These are phyloP conservation scores for Penicillium hesseltinei DNA, from an alignment of 2,329 filamentous ascomycete species.

Conservation along the genomic window DNA sequence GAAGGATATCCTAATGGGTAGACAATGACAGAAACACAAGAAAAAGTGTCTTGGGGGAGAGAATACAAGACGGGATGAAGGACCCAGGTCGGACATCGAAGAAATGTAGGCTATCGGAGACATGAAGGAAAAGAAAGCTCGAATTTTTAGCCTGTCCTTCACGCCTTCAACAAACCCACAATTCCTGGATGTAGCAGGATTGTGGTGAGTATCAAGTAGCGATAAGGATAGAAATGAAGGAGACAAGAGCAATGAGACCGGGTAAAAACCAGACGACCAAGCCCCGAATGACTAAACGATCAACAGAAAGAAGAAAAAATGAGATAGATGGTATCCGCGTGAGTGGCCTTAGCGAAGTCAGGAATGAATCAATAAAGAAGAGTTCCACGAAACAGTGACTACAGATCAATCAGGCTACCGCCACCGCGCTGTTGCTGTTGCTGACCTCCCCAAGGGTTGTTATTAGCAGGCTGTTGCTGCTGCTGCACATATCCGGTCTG, in stretches of 20 bases:
- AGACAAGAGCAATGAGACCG: not conserved
- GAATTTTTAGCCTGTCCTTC: not conserved
- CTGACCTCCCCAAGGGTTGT: slow-evolving; percentile 57
- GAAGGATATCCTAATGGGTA: slow-evolving; percentile 29
- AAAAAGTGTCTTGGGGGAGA: slow-evolving; percentile 5
- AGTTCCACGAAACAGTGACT: slow-evolving; percentile 11
- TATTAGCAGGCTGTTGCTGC: slow-evolving; percentile 47
- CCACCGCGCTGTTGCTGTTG: slow-evolving; percentile 48
- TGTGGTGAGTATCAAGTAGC: not conserved
- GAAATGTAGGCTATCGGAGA: not conserved
- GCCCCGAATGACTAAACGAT: not conserved
- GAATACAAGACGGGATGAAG: slow-evolving; percentile 4
- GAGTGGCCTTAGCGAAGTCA: slow-evolving; percentile 4
- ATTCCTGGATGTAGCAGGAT: not conserved
- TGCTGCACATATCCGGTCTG: slow-evolving; percentile 49
- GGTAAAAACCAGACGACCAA: slow-evolving; percentile 6
- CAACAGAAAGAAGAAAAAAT: not conserved
- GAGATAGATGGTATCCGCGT: slow-evolving; percentile 10
- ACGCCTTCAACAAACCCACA: not conserved
- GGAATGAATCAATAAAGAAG: slow-evolving; percentile 2
- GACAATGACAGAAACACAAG: slow-evolving; percentile 17
- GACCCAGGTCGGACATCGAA: not conserved
- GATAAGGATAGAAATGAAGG: not conserved
- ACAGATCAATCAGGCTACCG: slow-evolving; percentile 64
- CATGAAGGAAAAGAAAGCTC: not conserved